Base-by-base conservation (phyloP, 169 alveolate species). In the Babesia divergens region DNA sequence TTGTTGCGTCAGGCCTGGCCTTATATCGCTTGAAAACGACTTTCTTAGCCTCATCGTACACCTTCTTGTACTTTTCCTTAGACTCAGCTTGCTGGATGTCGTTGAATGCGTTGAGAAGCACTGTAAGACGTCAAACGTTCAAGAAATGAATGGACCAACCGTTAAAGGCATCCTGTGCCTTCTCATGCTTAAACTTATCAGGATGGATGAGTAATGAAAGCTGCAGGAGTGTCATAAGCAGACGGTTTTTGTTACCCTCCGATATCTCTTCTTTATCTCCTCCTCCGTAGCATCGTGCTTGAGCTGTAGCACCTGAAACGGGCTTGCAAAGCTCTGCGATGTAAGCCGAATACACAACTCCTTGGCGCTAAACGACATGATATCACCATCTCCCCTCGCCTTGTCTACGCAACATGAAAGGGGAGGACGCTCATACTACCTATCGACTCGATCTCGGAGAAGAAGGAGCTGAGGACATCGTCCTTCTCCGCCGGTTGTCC, bases 131-230 rank as follows among this genome's bases (percentile, higher is more conserved):
- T 40, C 28, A 46, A 20, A 9, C 24, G 35, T 18, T 20, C 34
- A 8, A 18, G 13, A 32, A 18, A 4, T 0, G n/a, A 9, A 35
- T 16, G 18, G 20, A 16, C 52, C 3, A 31, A 79, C 87, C 84
- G 54, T 91, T 91, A 75, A 94, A 94, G 7, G 98, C 98, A 8
- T 94, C 97, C 28, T 76, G 86, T 14, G 98, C 97, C 49, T 82
- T 83, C 14, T 85, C 91, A 69, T 91, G 90, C 53, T 74, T 84
- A 76, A 95, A 90, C 59, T 94, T 94, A 85, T 94, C 98, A 6
- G 98, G 98, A 66, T 94, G 98, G 50, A 94, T 93, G 43, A 68
- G 20, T 14, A 66, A 49, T 11, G 82, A 65, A 40, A 79, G 9
- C 87, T 79, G 35, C 13, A 60, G 3, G 6, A 11, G 20, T 20